These are phyloP conservation scores for Stenogyne calaminthoides DNA, from an alignment of 305 asterid species.

Conservation along the genomic window DNA sequence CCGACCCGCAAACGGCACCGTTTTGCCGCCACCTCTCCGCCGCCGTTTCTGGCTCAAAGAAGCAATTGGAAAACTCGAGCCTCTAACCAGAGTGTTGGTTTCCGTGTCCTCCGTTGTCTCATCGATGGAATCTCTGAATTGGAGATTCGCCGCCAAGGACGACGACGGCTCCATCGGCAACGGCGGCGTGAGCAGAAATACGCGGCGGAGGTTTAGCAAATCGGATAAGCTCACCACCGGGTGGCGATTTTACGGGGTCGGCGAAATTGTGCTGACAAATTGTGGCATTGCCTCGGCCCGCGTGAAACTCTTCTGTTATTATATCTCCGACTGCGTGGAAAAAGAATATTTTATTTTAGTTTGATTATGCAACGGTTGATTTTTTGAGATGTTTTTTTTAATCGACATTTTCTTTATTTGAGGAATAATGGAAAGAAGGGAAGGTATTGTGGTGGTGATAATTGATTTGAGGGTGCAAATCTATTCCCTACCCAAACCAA, in stretches of 20 bases:
- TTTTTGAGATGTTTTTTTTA: neutral
- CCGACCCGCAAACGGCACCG: constrained; percentile 43
- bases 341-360: neutral
- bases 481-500: too few species aligned
- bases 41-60: constrained; percentile 41
- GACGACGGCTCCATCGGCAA: constrained; percentile 43
- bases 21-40: constrained; percentile 42
- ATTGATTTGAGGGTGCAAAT: too few species aligned
- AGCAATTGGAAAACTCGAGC: constrained; percentile 40
- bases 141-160: constrained; percentile 39
- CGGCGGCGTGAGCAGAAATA: constrained; percentile 3
- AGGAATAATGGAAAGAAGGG: too few species aligned
- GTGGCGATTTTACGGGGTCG: constrained; percentile 8
- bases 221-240: neutral
- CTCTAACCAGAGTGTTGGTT: constrained; percentile 38
- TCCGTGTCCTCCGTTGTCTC: constrained; percentile 36
- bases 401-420: too few species aligned
- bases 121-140: constrained; percentile 28
- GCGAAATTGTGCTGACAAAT: constrained; percentile 29
- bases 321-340: neutral
- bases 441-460: too few species aligned
- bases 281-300: constrained; percentile 31
- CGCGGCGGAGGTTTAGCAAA: neutral
- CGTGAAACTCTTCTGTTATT: constrained; percentile 4
- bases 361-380: constrained; percentile 20